Evolutionary conservation across 2,329 filamentous ascomycete genomes (phyloP).

Genomic region (Ascomycota sp.): DNA sequence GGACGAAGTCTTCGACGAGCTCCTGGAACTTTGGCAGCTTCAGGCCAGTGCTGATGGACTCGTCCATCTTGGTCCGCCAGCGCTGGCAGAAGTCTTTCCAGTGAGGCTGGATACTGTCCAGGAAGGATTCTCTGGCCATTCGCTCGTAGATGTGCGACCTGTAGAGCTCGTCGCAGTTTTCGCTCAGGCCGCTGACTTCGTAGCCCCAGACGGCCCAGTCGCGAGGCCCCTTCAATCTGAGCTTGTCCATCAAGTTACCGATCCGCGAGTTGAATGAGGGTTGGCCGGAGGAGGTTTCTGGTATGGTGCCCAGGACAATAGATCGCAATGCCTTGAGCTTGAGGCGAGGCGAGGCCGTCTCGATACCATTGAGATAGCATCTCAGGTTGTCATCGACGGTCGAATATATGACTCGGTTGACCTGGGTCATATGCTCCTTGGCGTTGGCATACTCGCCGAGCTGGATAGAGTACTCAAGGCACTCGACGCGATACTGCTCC

Average conservation of each 20-base stretch:
- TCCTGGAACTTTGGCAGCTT: neutral
- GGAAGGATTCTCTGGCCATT: neutral
- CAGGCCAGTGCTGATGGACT: neutral
- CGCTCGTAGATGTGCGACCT: neutral
- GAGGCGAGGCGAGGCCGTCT: constrained; percentile 2
- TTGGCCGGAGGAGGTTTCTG: neutral
- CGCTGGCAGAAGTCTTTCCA: neutral
- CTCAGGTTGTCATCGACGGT: constrained; percentile 2
- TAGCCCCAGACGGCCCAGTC: constrained; percentile 1
- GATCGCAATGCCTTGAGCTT: constrained; percentile 2
- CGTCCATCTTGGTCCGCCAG: neutral
- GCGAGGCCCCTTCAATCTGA: neutral
- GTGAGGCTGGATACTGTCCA: neutral
- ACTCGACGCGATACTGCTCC: constrained; percentile 3
- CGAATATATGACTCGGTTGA: constrained; percentile 2
- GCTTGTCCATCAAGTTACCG: neutral
- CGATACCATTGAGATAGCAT: constrained; percentile 2
- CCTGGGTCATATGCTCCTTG: constrained; percentile 2
- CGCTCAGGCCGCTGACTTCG: neutral
- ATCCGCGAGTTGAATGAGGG: neutral
- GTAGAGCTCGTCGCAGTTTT: neutral
- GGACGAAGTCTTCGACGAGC: neutral
- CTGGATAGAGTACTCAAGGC: constrained; percentile 1
- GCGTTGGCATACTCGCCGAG: constrained; percentile 1
- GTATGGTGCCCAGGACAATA: neutral